Evolutionary conservation across 1,284 basidiomycete genomes (phyloP), one percentile per base, ranked within the genome.

Genomic region (Puccinia sorghi): DNA sequence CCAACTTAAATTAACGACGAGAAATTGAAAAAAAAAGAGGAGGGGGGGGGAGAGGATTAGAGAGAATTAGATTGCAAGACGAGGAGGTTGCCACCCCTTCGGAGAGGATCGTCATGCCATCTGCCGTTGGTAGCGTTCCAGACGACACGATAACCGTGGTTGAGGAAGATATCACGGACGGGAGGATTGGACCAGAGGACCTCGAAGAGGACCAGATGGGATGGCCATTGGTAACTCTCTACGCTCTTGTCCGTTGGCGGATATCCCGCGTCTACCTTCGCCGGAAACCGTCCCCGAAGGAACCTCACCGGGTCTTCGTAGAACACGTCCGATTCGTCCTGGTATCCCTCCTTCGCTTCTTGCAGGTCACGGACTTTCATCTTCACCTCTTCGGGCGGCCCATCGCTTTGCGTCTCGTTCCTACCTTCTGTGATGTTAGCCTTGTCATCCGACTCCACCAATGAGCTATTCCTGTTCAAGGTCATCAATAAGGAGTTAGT

Each of bases 261-360:
- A 82, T 93, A 94, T 0, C 84, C 78, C 0, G 86, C 82, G 81
- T 93, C 85, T 11, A 94, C 91, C 3, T 78, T 59, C 2, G 82
- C 70, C 0, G 93, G 92, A 82, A 95, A 93, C 70, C 89, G 88
- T 0, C 85, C 85, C 39, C 81, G 82, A 15, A 96, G 85, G 83
- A 95, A 97, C 3, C 83, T 82, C 15, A 88, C 81, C 0, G 96
- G 95, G 1, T 90, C 88, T 11, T 86, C 85, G 84, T 92, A 97
- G 85, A 98, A 97, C 9, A 91, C 84, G 74, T 90, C 89, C 3
- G 93, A 91, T 85, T 97, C 92, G 82, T 95, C 94, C 75, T 85
- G 86, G 84, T 97, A 96, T 15, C 25, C 25, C 5, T 22, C 32
- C 32, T 48, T n/a, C 25, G 46, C n/a, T 37, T 82, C 80, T 88